phyloP scores from a whole-genome alignment of 2,329 filamentous ascomycete species.

The Ophiosphaerella herpotricha region DNA sequence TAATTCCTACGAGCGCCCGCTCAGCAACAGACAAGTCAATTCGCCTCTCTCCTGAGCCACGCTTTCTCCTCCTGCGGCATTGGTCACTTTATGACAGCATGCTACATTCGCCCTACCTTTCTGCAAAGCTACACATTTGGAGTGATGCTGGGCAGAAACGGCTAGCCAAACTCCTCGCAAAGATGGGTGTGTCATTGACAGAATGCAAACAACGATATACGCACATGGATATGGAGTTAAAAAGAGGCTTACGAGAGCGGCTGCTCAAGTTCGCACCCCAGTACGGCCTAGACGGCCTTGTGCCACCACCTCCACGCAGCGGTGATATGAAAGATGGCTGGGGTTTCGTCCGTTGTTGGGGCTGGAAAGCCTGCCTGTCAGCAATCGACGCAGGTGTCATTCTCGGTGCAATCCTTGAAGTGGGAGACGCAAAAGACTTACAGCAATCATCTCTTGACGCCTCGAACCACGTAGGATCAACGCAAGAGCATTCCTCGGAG shows the following conservation, averaged over 20 bases:
- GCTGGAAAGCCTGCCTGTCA: slow-evolving; percentile 91
- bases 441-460: slow-evolving; percentile 37
- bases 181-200: slow-evolving; percentile 93
- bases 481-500: slow-evolving; percentile 32
- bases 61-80: slow-evolving; percentile 88
- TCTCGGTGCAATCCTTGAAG: slow-evolving; percentile 88
- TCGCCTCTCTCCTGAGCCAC: slow-evolving; percentile 87
- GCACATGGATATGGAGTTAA: slow-evolving; percentile 98
- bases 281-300: slow-evolving; percentile 92
- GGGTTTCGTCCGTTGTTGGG: slow-evolving; percentile 97
- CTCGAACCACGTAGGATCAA: slow-evolving; percentile 31
- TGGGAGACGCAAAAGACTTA: slow-evolving; percentile 65
- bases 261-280: slow-evolving; percentile 89
- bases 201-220: slow-evolving; percentile 96
- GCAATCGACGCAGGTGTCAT: slow-evolving; percentile 95
- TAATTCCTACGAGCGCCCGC: slow-evolving; percentile 85
- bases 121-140: slow-evolving; percentile 91
- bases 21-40: slow-evolving; percentile 93
- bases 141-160: slow-evolving; percentile 86
- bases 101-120: slow-evolving; percentile 94
- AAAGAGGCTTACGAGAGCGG: slow-evolving; percentile 81
- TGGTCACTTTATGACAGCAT: slow-evolving; percentile 99
- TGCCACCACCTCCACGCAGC: slow-evolving; percentile 68
- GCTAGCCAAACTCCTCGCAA: slow-evolving; percentile 90
- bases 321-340: slow-evolving; percentile 84